These are phyloP conservation scores for Yamadazyma aaseri DNA, from an alignment of 1,139 yeast genomes.

Conservation along the genomic window DNA sequence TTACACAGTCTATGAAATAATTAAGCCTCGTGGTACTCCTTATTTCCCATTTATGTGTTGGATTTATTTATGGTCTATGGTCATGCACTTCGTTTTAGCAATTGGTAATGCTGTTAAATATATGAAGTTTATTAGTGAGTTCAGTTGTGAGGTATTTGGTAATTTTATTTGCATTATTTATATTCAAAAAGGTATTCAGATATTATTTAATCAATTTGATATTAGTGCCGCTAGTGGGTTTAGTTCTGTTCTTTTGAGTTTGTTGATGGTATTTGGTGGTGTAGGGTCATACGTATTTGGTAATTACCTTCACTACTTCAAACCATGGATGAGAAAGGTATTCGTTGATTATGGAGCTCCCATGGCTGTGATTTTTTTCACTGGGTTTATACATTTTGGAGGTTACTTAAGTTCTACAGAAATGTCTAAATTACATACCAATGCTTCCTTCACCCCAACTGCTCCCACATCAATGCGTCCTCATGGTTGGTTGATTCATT, in stretches of 20 bases:
- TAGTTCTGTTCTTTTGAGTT: constrained; percentile 70
- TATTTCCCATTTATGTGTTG: constrained; percentile 95
- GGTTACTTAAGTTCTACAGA: constrained; percentile 56
- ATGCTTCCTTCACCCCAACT: constrained; percentile 77
- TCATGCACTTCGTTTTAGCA: constrained; percentile 74
- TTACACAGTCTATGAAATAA: constrained; percentile 83
- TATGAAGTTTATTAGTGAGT: constrained; percentile 71
- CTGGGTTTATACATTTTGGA: constrained; percentile 90
- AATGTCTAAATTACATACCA: constrained; percentile 66
- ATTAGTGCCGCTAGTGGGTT: constrained; percentile 58
- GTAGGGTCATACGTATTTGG: constrained; percentile 63
- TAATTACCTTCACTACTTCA: constrained; percentile 56
- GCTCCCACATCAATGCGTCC: constrained; percentile 32
- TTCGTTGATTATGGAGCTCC: constrained; percentile 88
- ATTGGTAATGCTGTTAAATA: constrained; percentile 66
- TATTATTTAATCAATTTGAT: constrained; percentile 68
- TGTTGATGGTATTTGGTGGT: constrained; percentile 76
- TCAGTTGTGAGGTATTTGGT: constrained; percentile 93
- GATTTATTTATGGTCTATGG: constrained; percentile 90
- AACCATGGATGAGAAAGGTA: constrained; percentile 59
- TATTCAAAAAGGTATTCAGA: constrained; percentile 86
- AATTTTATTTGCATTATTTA: constrained; percentile 88
- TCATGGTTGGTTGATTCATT: constrained; percentile 74
- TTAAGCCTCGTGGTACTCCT: constrained; percentile 61
- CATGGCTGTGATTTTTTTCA: constrained; percentile 77